Percentiles rank a stretch among this genome's conserved stretches.
These are phyloP conservation scores for Phaeosphaeriaceae sp. DNA, from an alignment of 2,329 filamentous ascomycete species.

Conservation along the genomic window DNA sequence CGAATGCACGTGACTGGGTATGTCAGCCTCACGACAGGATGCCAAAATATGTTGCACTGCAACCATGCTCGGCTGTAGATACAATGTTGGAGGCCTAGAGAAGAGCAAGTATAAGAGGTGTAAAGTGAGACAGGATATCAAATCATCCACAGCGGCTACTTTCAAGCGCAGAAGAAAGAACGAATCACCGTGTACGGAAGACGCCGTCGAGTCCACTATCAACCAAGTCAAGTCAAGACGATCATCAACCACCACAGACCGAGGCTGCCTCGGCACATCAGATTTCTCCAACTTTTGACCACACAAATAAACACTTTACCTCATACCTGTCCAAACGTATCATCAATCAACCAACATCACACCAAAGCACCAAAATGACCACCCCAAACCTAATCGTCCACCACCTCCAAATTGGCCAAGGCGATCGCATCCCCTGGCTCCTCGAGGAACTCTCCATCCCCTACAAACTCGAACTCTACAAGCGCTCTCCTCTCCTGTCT, in stretches of 20 bases:
- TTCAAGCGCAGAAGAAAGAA: background rate
- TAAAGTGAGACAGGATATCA: background rate
- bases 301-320: background rate
- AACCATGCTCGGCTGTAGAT: background rate
- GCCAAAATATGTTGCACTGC: background rate
- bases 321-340: background rate
- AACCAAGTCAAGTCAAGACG: background rate
- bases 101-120: background rate
- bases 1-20: constrained; percentile 1
- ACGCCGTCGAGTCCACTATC: background rate
- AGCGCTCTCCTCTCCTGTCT: constrained; percentile 55
- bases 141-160: background rate
- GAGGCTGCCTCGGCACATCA: background rate
- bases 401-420: constrained; percentile 61
- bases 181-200: constrained; percentile 1
- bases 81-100: background rate
- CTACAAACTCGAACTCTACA: constrained; percentile 60
- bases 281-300: background rate
- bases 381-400: constrained; percentile 43
- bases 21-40: background rate
- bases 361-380: constrained; percentile 15
- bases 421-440: constrained; percentile 70
- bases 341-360: background rate
- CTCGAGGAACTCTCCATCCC: constrained; percentile 68
- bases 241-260: background rate